Conservation (phyloP, 192 early-diverging fungal species). For the Umbelopsis sp. region DNA sequence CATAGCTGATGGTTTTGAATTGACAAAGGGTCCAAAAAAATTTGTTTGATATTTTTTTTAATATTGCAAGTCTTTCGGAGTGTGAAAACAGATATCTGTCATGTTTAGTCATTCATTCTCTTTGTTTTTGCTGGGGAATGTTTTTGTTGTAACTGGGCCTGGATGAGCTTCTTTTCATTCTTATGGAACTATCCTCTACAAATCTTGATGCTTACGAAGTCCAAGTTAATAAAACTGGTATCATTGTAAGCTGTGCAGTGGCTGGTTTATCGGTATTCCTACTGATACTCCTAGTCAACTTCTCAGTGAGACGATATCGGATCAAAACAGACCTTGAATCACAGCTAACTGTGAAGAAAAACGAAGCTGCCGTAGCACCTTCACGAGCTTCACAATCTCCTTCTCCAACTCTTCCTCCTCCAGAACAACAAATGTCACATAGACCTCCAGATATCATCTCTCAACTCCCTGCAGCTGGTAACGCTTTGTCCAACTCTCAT, state of each 20-base stretch:
- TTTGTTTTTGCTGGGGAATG: background rate
- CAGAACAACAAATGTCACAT: background rate
- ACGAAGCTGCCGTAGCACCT: background rate
- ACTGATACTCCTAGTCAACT: background rate
- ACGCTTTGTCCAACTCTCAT: background rate
- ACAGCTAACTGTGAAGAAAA: background rate
- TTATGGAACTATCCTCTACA: constrained; percentile 7
- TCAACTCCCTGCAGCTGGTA: background rate
- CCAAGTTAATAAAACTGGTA: background rate
- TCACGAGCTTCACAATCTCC: background rate
- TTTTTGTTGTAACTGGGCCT: background rate
- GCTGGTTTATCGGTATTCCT: constrained; percentile 5
- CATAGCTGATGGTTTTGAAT: background rate
- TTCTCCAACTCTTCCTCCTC: too few species aligned
- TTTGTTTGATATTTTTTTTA: background rate
- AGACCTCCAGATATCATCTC: background rate
- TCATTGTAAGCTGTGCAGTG: background rate
- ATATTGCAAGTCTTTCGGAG: background rate
- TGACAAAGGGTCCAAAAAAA: background rate
- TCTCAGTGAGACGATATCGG: background rate
- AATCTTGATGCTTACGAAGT: background rate
- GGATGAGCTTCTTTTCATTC: background rate
- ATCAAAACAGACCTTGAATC: background rate
- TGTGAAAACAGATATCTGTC: background rate
- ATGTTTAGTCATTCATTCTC: background rate